These are phyloP conservation scores for Solanum peruvianum DNA, from an alignment of 257 asterid species.

Conservation along the genomic window DNA sequence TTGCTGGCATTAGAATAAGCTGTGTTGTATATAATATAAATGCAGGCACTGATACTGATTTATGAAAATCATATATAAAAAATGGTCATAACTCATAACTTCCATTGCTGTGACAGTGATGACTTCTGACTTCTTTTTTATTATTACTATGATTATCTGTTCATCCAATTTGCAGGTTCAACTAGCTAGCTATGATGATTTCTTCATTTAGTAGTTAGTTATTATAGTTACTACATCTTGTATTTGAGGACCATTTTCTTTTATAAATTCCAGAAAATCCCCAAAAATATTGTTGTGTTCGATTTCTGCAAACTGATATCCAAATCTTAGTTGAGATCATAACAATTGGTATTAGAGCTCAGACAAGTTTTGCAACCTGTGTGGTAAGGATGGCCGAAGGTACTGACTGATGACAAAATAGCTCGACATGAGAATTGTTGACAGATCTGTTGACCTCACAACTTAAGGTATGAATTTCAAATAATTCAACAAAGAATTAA, in stretches of 20 bases:
- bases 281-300: no score
- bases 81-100: neutral
- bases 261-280: no score
- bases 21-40: neutral
- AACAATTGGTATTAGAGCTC: neutral
- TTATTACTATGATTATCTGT: no score
- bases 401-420: neutral
- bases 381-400: neutral
- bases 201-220: no score
- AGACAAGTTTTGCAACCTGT: neutral
- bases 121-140: neutral
- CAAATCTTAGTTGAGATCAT: neutral
- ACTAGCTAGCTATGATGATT: no score
- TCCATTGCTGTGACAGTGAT: neutral
- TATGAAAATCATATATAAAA: neutral
- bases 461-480: neutral
- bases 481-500: no score
- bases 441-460: neutral
- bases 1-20: neutral
- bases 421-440: neutral
- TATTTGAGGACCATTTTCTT: no score
- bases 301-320: no score
- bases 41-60: neutral
- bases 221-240: no score
- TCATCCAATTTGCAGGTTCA: no score